phyloP scores from a whole-genome alignment of 768 basidiomycete genomes.

The Mycena chlorophos region DNA sequence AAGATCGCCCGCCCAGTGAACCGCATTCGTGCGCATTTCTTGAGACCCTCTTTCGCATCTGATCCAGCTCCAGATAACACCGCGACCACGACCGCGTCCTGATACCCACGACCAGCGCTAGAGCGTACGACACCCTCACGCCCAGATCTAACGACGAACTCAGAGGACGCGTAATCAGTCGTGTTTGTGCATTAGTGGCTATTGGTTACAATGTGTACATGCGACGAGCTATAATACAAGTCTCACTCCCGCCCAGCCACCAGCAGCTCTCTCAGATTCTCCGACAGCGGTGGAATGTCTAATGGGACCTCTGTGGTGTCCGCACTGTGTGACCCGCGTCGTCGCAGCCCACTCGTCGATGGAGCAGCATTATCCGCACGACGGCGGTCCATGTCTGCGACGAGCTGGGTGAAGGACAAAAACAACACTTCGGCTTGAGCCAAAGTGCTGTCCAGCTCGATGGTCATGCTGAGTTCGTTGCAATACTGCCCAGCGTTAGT shows the following conservation, averaged over 20 bases:
- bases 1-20: conserved; percentile 11
- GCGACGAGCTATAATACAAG: neutral
- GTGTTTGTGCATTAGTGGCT: conserved; percentile 19
- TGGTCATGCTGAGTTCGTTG: conserved; percentile 94
- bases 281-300: conserved; percentile 53
- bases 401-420: conserved; percentile 84
- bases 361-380: conserved; percentile 53
- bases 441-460: conserved; percentile 93
- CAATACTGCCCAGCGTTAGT: conserved; percentile 58
- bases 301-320: conserved; percentile 28
- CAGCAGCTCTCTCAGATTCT: conserved; percentile 62
- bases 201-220: conserved; percentile 21
- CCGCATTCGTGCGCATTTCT: conserved; percentile 6
- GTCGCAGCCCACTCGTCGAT: conserved; percentile 32
- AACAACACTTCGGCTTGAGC: conserved; percentile 97
- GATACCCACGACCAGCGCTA: neutral
- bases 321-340: conserved; percentile 29
- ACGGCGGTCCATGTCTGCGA: conserved; percentile 86
- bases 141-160: conserved; percentile 12
- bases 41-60: neutral
- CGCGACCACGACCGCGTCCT: conserved; percentile 8
- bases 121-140: conserved; percentile 15
- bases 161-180: conserved; percentile 1
- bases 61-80: too few relatives aligned
- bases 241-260: conserved; percentile 39